Evolutionary conservation across 371 early-diverging fungal genomes (phyloP).

Genomic region (Choanephora cucurbitarum): DNA sequence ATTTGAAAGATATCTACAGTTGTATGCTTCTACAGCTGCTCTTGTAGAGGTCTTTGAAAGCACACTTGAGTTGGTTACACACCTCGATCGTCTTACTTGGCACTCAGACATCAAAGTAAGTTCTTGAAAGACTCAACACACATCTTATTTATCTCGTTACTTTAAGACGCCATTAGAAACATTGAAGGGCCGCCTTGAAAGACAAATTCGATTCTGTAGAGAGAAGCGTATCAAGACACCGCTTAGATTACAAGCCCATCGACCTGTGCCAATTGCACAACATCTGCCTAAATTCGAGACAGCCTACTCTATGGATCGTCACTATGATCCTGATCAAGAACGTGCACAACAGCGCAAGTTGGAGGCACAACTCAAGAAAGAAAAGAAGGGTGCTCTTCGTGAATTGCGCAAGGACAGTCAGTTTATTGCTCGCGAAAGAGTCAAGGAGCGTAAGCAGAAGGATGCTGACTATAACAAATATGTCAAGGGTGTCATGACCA

Average conservation of each 20-base stretch:
- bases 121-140: not conserved
- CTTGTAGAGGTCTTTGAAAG: constrained; percentile 64
- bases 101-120: constrained; percentile 39
- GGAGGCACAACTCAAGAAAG: constrained; percentile 80
- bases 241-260: constrained; percentile 80
- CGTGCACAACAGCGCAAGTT: constrained; percentile 76
- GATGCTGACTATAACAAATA: constrained; percentile 84
- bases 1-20: constrained; percentile 51
- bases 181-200: constrained; percentile 45
- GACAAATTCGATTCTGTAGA: constrained; percentile 58
- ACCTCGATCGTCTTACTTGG: constrained; percentile 27
- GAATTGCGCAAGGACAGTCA: constrained; percentile 93
- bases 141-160: not conserved
- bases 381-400: constrained; percentile 90
- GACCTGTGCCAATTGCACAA: constrained; percentile 87
- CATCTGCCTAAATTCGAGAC: constrained; percentile 91
- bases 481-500: constrained; percentile 85
- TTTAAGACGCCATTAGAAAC: constrained; percentile 26
- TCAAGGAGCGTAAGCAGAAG: constrained; percentile 71
- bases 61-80: constrained; percentile 39
- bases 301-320: constrained; percentile 79
- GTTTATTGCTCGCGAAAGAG: constrained; percentile 80
- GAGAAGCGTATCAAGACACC: constrained; percentile 67
- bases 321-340: constrained; percentile 81
- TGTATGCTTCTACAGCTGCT: constrained; percentile 61